Conservation (phyloP, 2,329 filamentous ascomycete genomes). For the Calonectria pauciramosa region DNA sequence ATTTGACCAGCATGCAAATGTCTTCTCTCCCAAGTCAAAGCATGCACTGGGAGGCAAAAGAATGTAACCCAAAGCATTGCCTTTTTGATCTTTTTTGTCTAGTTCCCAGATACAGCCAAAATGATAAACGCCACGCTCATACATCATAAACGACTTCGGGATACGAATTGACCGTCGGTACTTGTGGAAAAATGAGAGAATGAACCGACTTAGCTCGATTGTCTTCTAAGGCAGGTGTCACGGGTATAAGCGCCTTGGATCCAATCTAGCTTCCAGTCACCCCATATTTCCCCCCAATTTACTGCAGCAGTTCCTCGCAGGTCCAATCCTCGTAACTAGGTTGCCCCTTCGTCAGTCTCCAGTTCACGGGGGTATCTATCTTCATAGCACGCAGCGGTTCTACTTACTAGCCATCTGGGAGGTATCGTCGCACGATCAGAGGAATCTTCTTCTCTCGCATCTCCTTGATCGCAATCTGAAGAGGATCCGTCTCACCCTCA, state of each 20-base stretch:
- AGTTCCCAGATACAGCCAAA: constrained; percentile 47
- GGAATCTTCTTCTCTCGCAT: constrained; percentile 99
- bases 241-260: constrained; percentile 45
- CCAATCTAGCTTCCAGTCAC: constrained; percentile 34
- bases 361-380: neutral
- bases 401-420: constrained; percentile 95
- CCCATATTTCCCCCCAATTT: constrained; percentile 41
- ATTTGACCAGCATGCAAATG: neutral
- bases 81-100: constrained; percentile 45
- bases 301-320: constrained; percentile 90
- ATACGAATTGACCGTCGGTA: constrained; percentile 33
- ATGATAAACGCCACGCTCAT: constrained; percentile 54
- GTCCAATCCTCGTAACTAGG: constrained; percentile 99
- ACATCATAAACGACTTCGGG: constrained; percentile 45
- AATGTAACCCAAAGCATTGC: constrained; percentile 36
- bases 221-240: constrained; percentile 38
- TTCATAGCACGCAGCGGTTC: neutral
- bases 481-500: constrained; percentile 96
- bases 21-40: constrained; percentile 25
- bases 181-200: constrained; percentile 28
- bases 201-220: constrained; percentile 40
- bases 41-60: constrained; percentile 33
- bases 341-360: constrained; percentile 28
- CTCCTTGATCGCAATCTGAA: constrained; percentile 98
- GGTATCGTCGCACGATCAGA: constrained; percentile 91